These are phyloP conservation scores for Hydnum rufescens DNA, from an alignment of 768 basidiomycete genomes.

Conservation along the genomic window DNA sequence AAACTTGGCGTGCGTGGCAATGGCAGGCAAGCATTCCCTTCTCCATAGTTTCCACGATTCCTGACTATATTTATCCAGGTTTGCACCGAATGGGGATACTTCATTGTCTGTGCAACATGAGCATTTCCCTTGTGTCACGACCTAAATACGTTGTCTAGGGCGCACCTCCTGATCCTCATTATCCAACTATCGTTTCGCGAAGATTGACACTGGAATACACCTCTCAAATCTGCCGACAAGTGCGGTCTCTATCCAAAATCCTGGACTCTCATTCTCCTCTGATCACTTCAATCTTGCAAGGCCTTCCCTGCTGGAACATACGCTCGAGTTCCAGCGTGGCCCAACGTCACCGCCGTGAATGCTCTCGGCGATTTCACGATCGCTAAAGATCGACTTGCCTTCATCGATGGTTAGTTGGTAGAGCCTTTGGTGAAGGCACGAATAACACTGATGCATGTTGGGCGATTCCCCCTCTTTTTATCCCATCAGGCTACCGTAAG, in stretches of 20 bases:
- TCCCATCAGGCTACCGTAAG: too few species aligned
- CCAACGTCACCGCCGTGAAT: slow-evolving; percentile 73
- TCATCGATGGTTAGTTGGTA: slow-evolving; percentile 35
- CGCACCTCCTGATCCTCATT: slow-evolving; percentile 46
- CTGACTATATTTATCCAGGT: slow-evolving; percentile 16
- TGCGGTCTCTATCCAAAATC: slow-evolving; percentile 12
- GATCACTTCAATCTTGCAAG: slow-evolving; percentile 17
- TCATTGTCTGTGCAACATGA: slow-evolving; percentile 32
- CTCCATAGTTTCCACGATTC: not conserved
- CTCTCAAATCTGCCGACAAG: slow-evolving; percentile 48
- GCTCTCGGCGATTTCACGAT: slow-evolving; percentile 67
- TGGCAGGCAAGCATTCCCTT: slow-evolving; percentile 39
- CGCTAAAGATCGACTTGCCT: slow-evolving; percentile 59
- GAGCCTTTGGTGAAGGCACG: not conserved
- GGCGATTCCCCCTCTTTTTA: not conserved
- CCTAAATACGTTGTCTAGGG: slow-evolving; percentile 25
- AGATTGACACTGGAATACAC: slow-evolving; percentile 54
- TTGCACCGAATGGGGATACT: slow-evolving; percentile 93
- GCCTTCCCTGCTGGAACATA: slow-evolving; percentile 61
- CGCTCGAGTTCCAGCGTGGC: slow-evolving; percentile 48
- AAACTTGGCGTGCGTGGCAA: slow-evolving; percentile 71
- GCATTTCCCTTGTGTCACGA: not conserved
- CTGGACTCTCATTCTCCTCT: not conserved
- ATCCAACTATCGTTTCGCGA: slow-evolving; percentile 62
- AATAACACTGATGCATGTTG: not conserved